These are phyloP conservation scores for Mayamaea pseudoterrestris DNA, from an alignment of 108 stramenopile species.

Conservation along the genomic window DNA sequence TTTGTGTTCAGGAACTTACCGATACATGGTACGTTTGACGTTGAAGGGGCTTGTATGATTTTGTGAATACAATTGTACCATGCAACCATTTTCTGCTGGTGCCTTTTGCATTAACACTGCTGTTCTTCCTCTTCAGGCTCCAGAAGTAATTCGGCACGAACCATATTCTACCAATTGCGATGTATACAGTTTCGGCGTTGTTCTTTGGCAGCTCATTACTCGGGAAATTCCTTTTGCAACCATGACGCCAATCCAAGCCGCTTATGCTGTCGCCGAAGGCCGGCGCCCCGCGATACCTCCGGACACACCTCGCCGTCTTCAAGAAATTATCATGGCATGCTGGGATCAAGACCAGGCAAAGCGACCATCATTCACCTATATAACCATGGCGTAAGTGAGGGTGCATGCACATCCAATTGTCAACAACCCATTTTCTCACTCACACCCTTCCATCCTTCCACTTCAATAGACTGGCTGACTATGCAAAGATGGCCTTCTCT, in stretches of 20 bases:
- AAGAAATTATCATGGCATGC: slow-evolving; percentile 17
- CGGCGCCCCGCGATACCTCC: slow-evolving; percentile 23
- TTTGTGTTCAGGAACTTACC: slow-evolving; percentile 62
- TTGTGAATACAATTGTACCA: no score
- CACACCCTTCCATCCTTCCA: no score
- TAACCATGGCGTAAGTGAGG: slow-evolving; percentile 27
- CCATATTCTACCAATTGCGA: slow-evolving; percentile 45
- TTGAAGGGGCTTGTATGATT: no score
- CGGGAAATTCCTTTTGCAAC: slow-evolving; percentile 32
- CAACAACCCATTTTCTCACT: no score
- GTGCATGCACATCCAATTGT: no score
- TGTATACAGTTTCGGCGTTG: slow-evolving; percentile 45
- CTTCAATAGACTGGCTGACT: slow-evolving; percentile 25
- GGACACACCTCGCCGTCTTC: slow-evolving; percentile 11
- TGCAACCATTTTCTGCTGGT: no score
- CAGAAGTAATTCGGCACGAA: slow-evolving; percentile 56
- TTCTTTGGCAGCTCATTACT: slow-evolving; percentile 52
- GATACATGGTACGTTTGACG: no score
- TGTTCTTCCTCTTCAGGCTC: slow-evolving; percentile 9
- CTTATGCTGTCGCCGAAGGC: slow-evolving; percentile 27
- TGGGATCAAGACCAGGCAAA: slow-evolving; percentile 22
- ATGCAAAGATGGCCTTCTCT: slow-evolving; percentile 21
- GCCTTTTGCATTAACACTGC: no score
- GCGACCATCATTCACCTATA: slow-evolving; percentile 22
- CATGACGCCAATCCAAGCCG: slow-evolving; percentile 31